These are phyloP conservation scores for Dalbergia cultrata DNA, from an alignment of 306 rosid genomes.

Conservation along the genomic window DNA sequence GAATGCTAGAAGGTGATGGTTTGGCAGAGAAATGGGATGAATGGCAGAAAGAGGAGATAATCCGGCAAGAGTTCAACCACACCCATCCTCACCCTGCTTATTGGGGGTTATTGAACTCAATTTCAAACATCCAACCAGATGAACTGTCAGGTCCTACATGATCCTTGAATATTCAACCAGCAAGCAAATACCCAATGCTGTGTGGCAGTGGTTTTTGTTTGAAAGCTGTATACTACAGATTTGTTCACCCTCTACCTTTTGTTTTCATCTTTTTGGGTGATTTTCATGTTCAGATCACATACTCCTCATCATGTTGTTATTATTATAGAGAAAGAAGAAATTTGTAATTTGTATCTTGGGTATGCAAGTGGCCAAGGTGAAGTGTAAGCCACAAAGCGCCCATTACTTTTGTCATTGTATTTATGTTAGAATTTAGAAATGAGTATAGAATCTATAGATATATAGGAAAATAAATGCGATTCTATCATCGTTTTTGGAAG, in stretches of 20 bases:
- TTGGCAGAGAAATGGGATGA: slow-evolving; percentile 78
- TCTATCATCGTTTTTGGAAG: background rate
- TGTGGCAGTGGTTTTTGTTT: slow-evolving; percentile 37
- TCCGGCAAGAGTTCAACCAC: slow-evolving; percentile 55
- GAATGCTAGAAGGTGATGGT: slow-evolving; percentile 86
- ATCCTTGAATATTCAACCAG: slow-evolving; percentile 16
- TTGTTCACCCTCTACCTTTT: slow-evolving; percentile 11
- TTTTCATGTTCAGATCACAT: slow-evolving; percentile 21
- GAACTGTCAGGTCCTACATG: slow-evolving; percentile 77
- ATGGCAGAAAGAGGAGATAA: slow-evolving; percentile 68
- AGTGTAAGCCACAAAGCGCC: too few relatives aligned
- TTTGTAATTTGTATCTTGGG: background rate
- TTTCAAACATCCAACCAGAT: slow-evolving; percentile 61
- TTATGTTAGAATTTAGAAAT: too few relatives aligned
- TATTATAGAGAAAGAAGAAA: background rate
- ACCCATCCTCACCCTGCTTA: slow-evolving; percentile 31
- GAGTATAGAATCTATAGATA: too few relatives aligned
- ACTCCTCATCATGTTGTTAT: slow-evolving; percentile 3
- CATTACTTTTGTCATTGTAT: too few relatives aligned
- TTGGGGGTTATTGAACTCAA: slow-evolving; percentile 59
- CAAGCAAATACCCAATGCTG: slow-evolving; percentile 12
- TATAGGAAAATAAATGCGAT: background rate
- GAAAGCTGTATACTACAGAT: slow-evolving; percentile 29
- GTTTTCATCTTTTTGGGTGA: background rate
- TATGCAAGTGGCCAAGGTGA: too few relatives aligned